Evolutionary conservation across 805 yeast genomes (phyloP).

Genomic region (Kluyveromyces aestuarii): DNA sequence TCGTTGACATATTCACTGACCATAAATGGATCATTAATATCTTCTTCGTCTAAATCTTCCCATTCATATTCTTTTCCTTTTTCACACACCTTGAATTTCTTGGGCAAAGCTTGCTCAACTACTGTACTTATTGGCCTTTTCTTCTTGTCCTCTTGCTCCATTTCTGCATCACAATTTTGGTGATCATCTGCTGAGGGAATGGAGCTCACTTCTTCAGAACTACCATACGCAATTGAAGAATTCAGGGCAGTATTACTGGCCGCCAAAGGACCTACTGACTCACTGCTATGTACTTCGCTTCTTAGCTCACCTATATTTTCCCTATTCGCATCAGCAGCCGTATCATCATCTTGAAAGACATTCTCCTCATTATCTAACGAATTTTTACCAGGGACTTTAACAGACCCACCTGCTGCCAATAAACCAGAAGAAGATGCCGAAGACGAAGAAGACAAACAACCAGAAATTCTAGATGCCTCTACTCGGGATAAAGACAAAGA

Average conservation of each 20-base stretch:
- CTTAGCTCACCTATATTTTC: not conserved
- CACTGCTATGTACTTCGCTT: not conserved
- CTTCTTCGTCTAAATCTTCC: slow-evolving; percentile 79
- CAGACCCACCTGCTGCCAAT: not conserved
- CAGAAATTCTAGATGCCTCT: not conserved
- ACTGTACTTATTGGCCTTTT: slow-evolving; percentile 29
- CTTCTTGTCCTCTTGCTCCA: slow-evolving; percentile 7
- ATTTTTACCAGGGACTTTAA: not conserved
- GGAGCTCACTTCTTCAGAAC: not conserved
- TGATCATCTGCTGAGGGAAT: not conserved
- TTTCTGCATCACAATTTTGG: not conserved
- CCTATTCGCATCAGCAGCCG: not conserved
- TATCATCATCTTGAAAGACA: not conserved
- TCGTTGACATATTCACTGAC: slow-evolving; percentile 87
- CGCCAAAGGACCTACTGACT: not conserved
- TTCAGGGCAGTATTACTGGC: not conserved
- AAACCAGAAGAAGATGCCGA: not conserved
- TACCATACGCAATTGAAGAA: not conserved
- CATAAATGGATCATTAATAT: slow-evolving; percentile 77
- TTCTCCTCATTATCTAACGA: not conserved
- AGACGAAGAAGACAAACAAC: not conserved
- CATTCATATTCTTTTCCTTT: slow-evolving; percentile 35
- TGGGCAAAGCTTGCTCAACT: slow-evolving; percentile 26
- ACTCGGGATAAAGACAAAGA: not conserved
- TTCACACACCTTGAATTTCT: slow-evolving; percentile 27